Evolutionary conservation across 352 stramenopile species (phyloP).

Genomic region (Phytophthora hibernalis): DNA sequence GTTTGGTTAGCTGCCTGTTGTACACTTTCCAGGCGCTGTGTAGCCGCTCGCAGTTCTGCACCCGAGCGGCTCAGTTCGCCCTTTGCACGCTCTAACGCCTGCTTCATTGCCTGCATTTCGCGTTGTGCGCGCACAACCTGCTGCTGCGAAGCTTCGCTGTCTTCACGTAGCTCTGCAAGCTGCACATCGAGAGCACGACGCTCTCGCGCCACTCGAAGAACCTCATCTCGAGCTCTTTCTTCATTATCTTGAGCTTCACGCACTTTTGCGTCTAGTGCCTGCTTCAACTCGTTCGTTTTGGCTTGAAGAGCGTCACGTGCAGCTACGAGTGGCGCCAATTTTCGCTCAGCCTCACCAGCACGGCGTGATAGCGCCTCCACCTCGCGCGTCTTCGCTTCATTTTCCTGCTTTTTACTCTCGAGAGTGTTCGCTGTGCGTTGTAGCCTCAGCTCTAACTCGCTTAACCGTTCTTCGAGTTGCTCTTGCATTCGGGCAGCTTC

Average conservation of each 20-base stretch:
- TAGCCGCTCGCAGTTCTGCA: constrained; percentile 49
- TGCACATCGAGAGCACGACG: constrained; percentile 66
- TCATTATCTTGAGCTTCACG: constrained; percentile 62
- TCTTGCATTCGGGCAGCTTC: constrained; percentile 31
- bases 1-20: constrained; percentile 71
- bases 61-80: constrained; percentile 54
- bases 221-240: constrained; percentile 58
- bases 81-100: constrained; percentile 64
- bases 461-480: constrained; percentile 30
- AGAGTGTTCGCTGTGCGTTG: constrained; percentile 39
- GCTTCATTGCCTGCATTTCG: constrained; percentile 55
- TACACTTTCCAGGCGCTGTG: constrained; percentile 59
- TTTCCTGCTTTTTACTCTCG: constrained; percentile 71
- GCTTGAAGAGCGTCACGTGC: constrained; percentile 62
- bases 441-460: constrained; percentile 29
- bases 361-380: constrained; percentile 55
- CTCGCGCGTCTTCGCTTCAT: constrained; percentile 62
- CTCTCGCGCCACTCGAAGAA: constrained; percentile 50
- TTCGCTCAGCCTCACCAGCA: constrained; percentile 64
- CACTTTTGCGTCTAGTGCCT: constrained; percentile 55
- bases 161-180: constrained; percentile 56
- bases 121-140: constrained; percentile 55
- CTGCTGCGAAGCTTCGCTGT: constrained; percentile 50
- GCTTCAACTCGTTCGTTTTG: constrained; percentile 66
- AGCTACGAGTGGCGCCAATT: constrained; percentile 53